Evolutionary conservation across 2,329 filamentous ascomycete species (phyloP).

Genomic region (Xylaria sp.): DNA sequence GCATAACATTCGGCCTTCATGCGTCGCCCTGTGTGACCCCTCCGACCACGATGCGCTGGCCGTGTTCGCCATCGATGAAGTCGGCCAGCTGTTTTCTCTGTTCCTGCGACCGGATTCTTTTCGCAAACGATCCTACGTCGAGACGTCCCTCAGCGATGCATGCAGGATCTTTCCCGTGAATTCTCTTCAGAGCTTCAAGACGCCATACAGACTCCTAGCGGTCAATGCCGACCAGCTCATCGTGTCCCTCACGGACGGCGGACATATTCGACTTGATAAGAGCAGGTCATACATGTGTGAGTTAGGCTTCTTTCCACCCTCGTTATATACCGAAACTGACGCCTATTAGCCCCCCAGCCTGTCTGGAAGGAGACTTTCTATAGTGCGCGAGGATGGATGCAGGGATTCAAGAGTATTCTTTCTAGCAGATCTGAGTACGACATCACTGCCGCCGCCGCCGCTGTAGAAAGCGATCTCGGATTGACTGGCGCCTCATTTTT

Average conservation of each 20-base stretch:
- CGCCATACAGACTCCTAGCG: slow-evolving; percentile 75
- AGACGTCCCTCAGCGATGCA: slow-evolving; percentile 68
- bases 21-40: slow-evolving; percentile 77
- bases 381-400: slow-evolving; percentile 66
- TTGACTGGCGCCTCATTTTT: slow-evolving; percentile 48
- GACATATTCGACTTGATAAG: slow-evolving; percentile 65
- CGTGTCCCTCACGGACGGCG: slow-evolving; percentile 74
- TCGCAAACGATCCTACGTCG: slow-evolving; percentile 60
- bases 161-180: slow-evolving; percentile 69
- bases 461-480: slow-evolving; percentile 49
- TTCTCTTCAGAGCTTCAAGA: slow-evolving; percentile 65
- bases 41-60: slow-evolving; percentile 56
- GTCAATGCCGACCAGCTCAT: slow-evolving; percentile 68
- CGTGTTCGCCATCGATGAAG: slow-evolving; percentile 60
- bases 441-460: slow-evolving; percentile 60
- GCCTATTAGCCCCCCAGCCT: slow-evolving; percentile 27
- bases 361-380: slow-evolving; percentile 68
- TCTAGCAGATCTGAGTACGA: slow-evolving; percentile 61
- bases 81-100: slow-evolving; percentile 77
- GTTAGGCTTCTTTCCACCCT: slow-evolving; percentile 17
- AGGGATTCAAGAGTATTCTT: slow-evolving; percentile 60
- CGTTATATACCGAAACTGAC: slow-evolving; percentile 18
- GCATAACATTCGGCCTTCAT: slow-evolving; percentile 65
- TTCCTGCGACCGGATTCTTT: slow-evolving; percentile 81
- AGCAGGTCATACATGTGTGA: slow-evolving; percentile 44